These are phyloP conservation scores for Silene conica DNA, from an alignment of 148 eudicot genomes.

Conservation along the genomic window DNA sequence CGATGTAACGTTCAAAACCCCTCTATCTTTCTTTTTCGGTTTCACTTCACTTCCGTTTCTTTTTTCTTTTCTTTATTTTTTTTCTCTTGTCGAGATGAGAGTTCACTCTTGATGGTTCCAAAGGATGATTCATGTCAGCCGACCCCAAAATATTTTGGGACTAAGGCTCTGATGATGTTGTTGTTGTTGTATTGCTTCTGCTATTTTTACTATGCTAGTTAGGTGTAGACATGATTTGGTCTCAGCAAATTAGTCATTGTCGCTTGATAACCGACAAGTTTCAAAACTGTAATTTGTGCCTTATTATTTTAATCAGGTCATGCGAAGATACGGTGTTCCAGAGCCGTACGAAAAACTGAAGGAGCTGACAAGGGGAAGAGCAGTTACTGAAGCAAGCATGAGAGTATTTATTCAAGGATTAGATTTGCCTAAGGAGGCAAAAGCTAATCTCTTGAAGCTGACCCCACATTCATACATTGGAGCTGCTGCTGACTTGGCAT, in stretches of 20 bases:
- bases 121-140: too few species aligned
- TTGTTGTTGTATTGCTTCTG: too few species aligned
- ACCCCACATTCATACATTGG: slow-evolving; percentile 78
- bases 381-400: slow-evolving; percentile 66
- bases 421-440: slow-evolving; percentile 64
- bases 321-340: slow-evolving; percentile 92
- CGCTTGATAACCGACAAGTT: neutral
- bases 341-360: slow-evolving; percentile 94
- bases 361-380: slow-evolving; percentile 84
- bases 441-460: slow-evolving; percentile 54
- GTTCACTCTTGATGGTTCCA: too few species aligned
- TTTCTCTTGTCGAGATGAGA: too few species aligned
- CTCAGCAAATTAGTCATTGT: neutral
- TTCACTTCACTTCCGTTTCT: too few species aligned
- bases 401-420: slow-evolving; percentile 63
- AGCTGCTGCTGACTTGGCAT: slow-evolving; percentile 56
- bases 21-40: too few species aligned
- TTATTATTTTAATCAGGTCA: slow-evolving; percentile 44
- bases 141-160: too few species aligned
- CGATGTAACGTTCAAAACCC: too few species aligned
- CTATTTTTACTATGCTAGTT: too few species aligned
- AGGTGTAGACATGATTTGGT: neutral
- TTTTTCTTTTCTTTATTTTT: too few species aligned
- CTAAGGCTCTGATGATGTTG: too few species aligned
- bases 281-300: neutral